phyloP scores from a whole-genome alignment of 768 basidiomycete species.

The Holtermannia corniformis region DNA sequence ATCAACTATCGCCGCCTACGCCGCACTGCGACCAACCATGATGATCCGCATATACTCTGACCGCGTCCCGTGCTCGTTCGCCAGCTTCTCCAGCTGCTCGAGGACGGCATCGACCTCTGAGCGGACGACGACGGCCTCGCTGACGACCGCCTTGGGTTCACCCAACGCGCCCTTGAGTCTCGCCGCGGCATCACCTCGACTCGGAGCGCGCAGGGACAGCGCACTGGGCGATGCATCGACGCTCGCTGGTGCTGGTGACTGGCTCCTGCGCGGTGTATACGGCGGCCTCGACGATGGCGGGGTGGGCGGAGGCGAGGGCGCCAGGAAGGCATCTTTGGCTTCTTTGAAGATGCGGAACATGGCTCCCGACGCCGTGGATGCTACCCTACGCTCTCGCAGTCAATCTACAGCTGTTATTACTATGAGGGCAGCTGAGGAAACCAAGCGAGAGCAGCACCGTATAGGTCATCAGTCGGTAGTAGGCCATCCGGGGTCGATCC shows the following conservation, averaged over 20 bases:
- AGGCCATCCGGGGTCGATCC: no score
- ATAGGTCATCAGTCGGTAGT: no score
- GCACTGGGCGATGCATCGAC: no score
- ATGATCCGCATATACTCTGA: background rate
- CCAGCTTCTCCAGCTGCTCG: background rate
- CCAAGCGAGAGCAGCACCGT: no score
- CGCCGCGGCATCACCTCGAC: background rate
- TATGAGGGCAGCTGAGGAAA: no score
- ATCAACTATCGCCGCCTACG: no score
- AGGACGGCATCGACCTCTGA: background rate
- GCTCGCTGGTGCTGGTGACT: no score
- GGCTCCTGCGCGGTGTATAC: background rate
- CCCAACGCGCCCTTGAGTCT: background rate
- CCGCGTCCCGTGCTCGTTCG: background rate
- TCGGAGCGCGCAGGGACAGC: background rate
- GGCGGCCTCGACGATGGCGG: background rate
- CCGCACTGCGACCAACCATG: background rate
- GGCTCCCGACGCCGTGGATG: no score
- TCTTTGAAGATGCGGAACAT: background rate
- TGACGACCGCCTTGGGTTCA: background rate
- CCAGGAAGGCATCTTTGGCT: background rate
- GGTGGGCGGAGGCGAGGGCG: background rate
- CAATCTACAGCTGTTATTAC: no score
- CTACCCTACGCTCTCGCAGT: no score
- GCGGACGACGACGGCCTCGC: background rate